Evolutionary conservation across 1,284 basidiomycete genomes (phyloP).

Genomic region (Tylopilus orsonianus): DNA sequence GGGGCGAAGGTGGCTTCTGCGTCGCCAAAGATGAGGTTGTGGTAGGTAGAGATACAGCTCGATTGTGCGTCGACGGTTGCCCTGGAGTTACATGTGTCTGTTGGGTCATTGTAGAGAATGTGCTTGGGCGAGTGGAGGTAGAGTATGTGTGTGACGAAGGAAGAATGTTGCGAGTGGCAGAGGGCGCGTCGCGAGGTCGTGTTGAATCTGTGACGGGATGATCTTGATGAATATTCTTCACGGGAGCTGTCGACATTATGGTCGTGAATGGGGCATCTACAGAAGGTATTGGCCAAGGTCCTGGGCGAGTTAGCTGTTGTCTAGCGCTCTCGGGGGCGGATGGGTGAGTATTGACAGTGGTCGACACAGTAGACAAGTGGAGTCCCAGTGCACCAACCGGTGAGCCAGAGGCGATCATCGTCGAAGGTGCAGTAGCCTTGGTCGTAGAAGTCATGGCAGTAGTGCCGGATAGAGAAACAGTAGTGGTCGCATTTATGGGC

Average conservation of each 20-base stretch:
- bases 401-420: conserved; percentile 3
- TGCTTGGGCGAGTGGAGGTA: conserved; percentile 19
- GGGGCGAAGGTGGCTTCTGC: conserved; percentile 32
- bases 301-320: conserved; percentile 22
- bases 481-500: conserved; percentile 3
- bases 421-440: conserved; percentile 8
- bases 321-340: conserved; percentile 15
- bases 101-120: conserved; percentile 19
- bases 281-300: conserved; percentile 13
- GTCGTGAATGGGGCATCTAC: conserved; percentile 14
- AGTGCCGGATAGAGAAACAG: neutral
- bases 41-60: conserved; percentile 31
- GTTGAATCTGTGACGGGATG: conserved; percentile 20
- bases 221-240: conserved; percentile 26
- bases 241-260: conserved; percentile 13
- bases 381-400: conserved; percentile 8
- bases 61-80: conserved; percentile 27
- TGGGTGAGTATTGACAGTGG: conserved; percentile 12
- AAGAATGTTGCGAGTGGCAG: conserved; percentile 19
- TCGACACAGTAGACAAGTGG: conserved; percentile 9
- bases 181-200: conserved; percentile 25
- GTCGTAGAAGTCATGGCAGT: conserved; percentile 5
- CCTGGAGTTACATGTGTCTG: conserved; percentile 22
- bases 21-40: conserved; percentile 15
- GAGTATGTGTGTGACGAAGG: conserved; percentile 28